Evolutionary conservation across 495 filamentous ascomycete species (phyloP), one percentile per base, ranked within the genome.

Genomic region (Annulohypoxylon bovei): DNA sequence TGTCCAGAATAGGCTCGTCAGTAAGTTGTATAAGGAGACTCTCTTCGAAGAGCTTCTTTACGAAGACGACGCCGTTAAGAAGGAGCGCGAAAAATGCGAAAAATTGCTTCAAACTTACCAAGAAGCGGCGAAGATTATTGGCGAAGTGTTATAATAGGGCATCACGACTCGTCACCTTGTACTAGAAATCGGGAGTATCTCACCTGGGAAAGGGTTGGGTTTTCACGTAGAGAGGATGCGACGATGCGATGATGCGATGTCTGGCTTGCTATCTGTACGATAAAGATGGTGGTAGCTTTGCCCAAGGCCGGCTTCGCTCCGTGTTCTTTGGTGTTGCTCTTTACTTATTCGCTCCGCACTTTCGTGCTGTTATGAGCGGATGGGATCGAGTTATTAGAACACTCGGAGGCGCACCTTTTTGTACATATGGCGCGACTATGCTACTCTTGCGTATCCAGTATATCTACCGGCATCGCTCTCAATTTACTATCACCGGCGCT

Each of bases 51-150:
- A 99, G 73, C 83, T 99, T 62, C 85, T 99, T 20, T 98, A 99
- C 78, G 95, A 99, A 80, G 95, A 99, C 74, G 95, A 98, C 76
- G 92, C 87, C 14, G 95, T 99, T 76, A 97, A 97, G 86, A 92
- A 93, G 65, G 95, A 99, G 80, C 88, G 95, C 61, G 94, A 97
- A 83, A 99, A 99, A 85, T 99, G 95, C 78, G 96, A 98, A 85
- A 93, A 91, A 78, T 82, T 98, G 71, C 82, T 99, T 61, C 88
- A 90, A 71, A 99, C 96, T 32, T 99, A 99, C 82, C 92, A 93
- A 67, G 95, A 98, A 80, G 95, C 95, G 11, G 94, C 94, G 35
- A 97, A 95, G 84, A 99, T 99, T 76, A 92, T 99, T 50, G 93
- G 95, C 25, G 95, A 99, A 81, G 95, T 99, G 49, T 85, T 97